A percentile compares a stretch with the other conserved stretches of the same genome.
Conservation (phyloP, 2,329 filamentous ascomycete species). For the Ophiostoma novo-ulmi region DNA sequence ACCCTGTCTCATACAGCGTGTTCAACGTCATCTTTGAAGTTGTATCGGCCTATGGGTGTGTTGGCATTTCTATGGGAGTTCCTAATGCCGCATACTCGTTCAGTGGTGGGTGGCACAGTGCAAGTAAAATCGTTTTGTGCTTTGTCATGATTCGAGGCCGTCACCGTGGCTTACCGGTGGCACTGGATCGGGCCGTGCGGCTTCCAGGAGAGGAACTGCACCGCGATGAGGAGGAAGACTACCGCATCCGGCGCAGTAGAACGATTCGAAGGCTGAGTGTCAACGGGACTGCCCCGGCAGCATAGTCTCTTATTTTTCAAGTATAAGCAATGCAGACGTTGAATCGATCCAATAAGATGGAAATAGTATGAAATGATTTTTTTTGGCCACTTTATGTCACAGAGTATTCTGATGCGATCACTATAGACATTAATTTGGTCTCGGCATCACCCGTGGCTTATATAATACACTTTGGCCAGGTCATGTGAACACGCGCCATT, state of each 20-base stretch:
- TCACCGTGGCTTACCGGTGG: conserved; percentile 51
- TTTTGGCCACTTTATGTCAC: not conserved
- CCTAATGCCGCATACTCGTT: conserved; percentile 51
- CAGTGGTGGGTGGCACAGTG: conserved; percentile 46
- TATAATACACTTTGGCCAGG: not conserved
- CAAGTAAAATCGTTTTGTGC: conserved; percentile 52
- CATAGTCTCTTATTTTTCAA: not conserved
- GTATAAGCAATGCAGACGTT: not conserved
- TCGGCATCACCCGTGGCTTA: not conserved
- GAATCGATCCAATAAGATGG: not conserved
- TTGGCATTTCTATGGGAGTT: conserved; percentile 53
- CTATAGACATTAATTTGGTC: not conserved
- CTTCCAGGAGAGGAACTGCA: conserved; percentile 38
- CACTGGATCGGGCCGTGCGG: conserved; percentile 49
- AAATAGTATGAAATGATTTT: not conserved
- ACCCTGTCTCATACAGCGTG: conserved; percentile 51
- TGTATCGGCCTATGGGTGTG: conserved; percentile 54
- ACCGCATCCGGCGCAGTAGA: conserved; percentile 38
- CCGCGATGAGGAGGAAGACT: conserved; percentile 40
- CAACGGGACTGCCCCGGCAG: not conserved
- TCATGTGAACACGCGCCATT: conserved; percentile 14
- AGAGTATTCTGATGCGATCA: not conserved
- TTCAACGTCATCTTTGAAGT: conserved; percentile 57
- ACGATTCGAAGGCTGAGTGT: conserved; percentile 33
- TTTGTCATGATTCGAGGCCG: conserved; percentile 53